These are phyloP conservation scores for Candida fluviatilis DNA, from an alignment of 805 yeast genomes.

Conservation along the genomic window DNA sequence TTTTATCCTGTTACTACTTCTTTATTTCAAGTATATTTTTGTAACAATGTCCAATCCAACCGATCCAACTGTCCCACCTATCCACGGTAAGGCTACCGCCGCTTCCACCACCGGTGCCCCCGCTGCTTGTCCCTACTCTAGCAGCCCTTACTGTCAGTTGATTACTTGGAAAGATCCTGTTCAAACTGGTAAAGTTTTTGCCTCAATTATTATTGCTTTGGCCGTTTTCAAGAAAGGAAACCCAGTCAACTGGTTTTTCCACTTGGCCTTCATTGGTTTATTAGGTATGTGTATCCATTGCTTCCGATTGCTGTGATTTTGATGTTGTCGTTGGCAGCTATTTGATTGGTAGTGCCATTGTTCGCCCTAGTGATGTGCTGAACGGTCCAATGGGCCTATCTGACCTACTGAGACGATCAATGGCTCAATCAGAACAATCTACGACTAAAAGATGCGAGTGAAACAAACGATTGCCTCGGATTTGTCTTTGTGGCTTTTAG, in stretches of 20 bases:
- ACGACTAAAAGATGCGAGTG: too few species aligned
- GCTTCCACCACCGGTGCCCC: slow-evolving; percentile 1
- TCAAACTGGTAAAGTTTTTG: slow-evolving; percentile 73
- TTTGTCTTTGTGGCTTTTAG: too few species aligned
- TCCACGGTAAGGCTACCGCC: neutral
- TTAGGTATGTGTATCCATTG: slow-evolving; percentile 34
- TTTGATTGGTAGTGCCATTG: too few species aligned
- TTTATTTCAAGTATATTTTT: neutral
- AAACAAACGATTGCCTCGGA: too few species aligned
- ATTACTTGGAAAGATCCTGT: slow-evolving; percentile 76
- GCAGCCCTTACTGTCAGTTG: slow-evolving; percentile 24
- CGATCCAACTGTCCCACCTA: slow-evolving; percentile 1
- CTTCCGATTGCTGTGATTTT: neutral
- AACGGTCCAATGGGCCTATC: too few species aligned
- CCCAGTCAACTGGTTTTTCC: slow-evolving; percentile 57
- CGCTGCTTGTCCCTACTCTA: neutral
- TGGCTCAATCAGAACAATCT: too few species aligned
- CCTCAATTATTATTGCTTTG: slow-evolving; percentile 52
- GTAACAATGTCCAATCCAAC: slow-evolving; percentile 2
- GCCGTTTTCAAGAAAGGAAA: slow-evolving; percentile 60
- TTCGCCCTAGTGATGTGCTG: too few species aligned
- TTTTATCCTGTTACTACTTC: neutral
- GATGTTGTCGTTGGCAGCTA: too few species aligned
- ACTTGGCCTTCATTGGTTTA: slow-evolving; percentile 55
- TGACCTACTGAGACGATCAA: too few species aligned